Evolutionary conservation across 1,284 basidiomycete species (phyloP).

Genomic region (Moesziomyces parantarcticus): DNA sequence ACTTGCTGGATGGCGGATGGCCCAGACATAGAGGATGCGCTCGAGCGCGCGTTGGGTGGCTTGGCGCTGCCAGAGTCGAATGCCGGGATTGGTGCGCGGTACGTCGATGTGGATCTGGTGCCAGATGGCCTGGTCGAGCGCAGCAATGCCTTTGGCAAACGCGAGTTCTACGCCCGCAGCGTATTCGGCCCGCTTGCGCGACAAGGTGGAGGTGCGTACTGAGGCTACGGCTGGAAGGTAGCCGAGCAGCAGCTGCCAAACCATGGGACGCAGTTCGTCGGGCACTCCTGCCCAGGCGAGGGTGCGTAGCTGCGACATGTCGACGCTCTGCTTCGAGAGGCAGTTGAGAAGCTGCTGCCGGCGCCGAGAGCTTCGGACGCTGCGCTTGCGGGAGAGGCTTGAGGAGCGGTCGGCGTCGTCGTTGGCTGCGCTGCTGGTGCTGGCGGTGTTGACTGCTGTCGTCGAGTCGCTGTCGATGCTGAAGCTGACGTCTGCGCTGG

Average conservation of each 20-base stretch:
- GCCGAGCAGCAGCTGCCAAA: constrained; percentile 88
- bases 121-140: constrained; percentile 63
- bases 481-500: constrained; percentile 10
- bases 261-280: constrained; percentile 84
- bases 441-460: not conserved
- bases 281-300: constrained; percentile 97
- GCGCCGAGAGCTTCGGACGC: constrained; percentile 46
- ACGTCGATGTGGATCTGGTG: constrained; percentile 68
- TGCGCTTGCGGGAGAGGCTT: constrained; percentile 33
- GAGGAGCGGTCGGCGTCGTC: not conserved
- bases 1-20: constrained; percentile 65
- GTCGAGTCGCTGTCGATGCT: constrained; percentile 2
- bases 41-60: constrained; percentile 65
- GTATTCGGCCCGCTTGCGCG: constrained; percentile 92
- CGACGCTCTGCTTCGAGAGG: constrained; percentile 52
- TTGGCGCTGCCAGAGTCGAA: constrained; percentile 64
- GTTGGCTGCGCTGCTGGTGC: not conserved
- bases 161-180: constrained; percentile 86
- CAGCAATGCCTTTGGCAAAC: constrained; percentile 77
- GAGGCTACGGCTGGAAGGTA: constrained; percentile 88
- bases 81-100: constrained; percentile 66
- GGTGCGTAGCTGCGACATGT: constrained; percentile 79
- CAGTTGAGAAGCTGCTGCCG: constrained; percentile 55
- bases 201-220: constrained; percentile 80
- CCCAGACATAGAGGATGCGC: constrained; percentile 67